Evolutionary conservation across 129 eudicot genomes (phyloP), one percentile per base, ranked within the genome.

Genomic region (Centella asiatica): DNA sequence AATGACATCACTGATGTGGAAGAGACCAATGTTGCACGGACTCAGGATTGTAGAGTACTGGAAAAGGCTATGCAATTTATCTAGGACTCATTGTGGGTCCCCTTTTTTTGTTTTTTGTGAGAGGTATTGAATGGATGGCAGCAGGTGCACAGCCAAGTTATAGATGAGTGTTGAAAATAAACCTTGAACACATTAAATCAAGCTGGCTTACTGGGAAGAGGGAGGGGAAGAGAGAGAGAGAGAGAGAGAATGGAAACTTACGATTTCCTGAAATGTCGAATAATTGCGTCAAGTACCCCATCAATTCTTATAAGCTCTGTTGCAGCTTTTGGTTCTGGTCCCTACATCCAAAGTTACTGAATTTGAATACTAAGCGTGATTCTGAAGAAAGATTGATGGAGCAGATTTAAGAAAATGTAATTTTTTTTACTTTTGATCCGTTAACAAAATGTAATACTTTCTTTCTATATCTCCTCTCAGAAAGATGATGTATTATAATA

Each of bases 261-360:
- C 99, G 77, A 77, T 80, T 79, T 87, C 50, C 66, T 80, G 50
- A 92, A 67, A 73, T 92, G 99, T 59, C 95, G 90, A 65, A 87
- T 76, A 69, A 92, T 79, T 56, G 95, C 88, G 68, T 92, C 90
- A 36, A 84, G 84, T 67, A 84, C 83, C 4, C 99, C 99, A 74
- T 80, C 86, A 44, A 76, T 72, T 82, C 76, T 80, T 72, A 87
- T 78, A 32, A 92, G 84, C 65, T 92, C 96, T 48, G 88, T 82
- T 63, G 96, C 96, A 75, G 88, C 95, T 77, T 67, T 92, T 0
- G 95, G 84, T 74, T 87, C 85, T 5, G 96, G 99, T 36, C 99
- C 99, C 99, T 92, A 72, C 71, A 75, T 76, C 37, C 69, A 76
- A 37, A 47, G 47, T 71, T 57, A 60, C 46, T 9, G 55, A 54